Conservation (phyloP, 2,329 filamentous ascomycete species). For the Diaporthe longicolla region DNA sequence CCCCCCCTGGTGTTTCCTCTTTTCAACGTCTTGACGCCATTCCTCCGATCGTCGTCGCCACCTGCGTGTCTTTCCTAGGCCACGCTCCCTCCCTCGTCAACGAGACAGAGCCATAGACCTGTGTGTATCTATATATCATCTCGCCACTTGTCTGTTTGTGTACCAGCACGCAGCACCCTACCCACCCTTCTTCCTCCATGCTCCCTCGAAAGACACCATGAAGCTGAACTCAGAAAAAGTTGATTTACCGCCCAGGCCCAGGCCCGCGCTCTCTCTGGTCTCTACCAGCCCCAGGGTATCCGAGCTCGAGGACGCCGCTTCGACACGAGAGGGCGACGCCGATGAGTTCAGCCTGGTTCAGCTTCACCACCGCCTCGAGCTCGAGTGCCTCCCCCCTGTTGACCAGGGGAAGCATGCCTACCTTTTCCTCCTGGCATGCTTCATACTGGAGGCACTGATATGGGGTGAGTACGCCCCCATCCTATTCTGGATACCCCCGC, state of each 20-base stretch:
- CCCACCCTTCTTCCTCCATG: constrained; percentile 23
- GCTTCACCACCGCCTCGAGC: constrained; percentile 39
- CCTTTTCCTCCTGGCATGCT: constrained; percentile 64
- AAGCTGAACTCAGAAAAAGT: constrained; percentile 36
- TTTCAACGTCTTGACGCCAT: constrained; percentile 33
- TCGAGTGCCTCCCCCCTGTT: constrained; percentile 51
- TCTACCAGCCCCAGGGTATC: constrained; percentile 36
- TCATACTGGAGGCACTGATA: constrained; percentile 66
- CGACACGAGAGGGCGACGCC: constrained; percentile 31
- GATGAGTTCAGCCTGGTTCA: constrained; percentile 38
- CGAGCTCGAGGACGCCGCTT: constrained; percentile 39
- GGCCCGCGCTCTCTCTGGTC: constrained; percentile 34
- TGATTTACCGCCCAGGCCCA: constrained; percentile 32
- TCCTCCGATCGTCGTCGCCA: constrained; percentile 39
- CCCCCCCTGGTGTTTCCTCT: constrained; percentile 27
- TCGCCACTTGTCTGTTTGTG: constrained; percentile 24
- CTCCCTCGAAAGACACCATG: constrained; percentile 34
- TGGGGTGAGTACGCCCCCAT: constrained; percentile 60
- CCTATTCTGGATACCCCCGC: background rate
- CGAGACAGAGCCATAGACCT: constrained; percentile 6
- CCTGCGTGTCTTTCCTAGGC: constrained; percentile 36
- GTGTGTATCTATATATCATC: constrained; percentile 36
- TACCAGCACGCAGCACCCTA: constrained; percentile 33
- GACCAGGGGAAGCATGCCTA: constrained; percentile 56
- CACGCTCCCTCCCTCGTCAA: constrained; percentile 38